Conservation (phyloP, 1,284 basidiomycete species). For the Ustilago crameri region DNA sequence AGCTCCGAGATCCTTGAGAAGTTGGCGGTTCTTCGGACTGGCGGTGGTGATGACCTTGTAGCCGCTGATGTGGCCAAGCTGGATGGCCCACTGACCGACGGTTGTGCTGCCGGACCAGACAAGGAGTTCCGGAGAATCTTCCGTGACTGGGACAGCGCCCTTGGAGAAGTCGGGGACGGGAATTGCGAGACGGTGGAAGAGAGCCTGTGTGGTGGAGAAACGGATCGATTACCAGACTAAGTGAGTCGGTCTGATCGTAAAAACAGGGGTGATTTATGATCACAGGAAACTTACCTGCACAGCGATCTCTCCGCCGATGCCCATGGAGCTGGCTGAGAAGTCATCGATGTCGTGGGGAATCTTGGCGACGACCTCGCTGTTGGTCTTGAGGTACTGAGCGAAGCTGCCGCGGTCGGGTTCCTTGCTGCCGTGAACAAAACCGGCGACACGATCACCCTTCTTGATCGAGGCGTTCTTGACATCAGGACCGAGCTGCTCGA, state of each 20-base stretch:
- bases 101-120: slow-evolving; percentile 74
- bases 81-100: slow-evolving; percentile 71
- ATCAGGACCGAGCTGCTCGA: slow-evolving; percentile 71
- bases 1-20: slow-evolving; percentile 61
- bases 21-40: slow-evolving; percentile 65
- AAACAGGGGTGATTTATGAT: neutral
- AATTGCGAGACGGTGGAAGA: slow-evolving; percentile 46
- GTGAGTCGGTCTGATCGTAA: no score
- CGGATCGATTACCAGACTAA: no score
- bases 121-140: slow-evolving; percentile 53
- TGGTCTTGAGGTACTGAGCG: slow-evolving; percentile 66
- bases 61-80: slow-evolving; percentile 68
- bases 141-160: slow-evolving; percentile 32
- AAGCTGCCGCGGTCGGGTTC: slow-evolving; percentile 66
- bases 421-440: slow-evolving; percentile 70
- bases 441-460: slow-evolving; percentile 74
- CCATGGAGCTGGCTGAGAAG: slow-evolving; percentile 46
- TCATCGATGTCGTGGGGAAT: slow-evolving; percentile 53
- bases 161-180: slow-evolving; percentile 38
- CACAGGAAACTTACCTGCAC: slow-evolving; percentile 33
- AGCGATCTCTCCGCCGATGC: slow-evolving; percentile 61
- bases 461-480: slow-evolving; percentile 67
- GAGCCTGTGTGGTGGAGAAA: slow-evolving; percentile 19
- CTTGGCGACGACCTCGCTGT: slow-evolving; percentile 49
- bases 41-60: slow-evolving; percentile 72